These are phyloP conservation scores for Cornus florida DNA, from an alignment of 148 eudicot genomes.

Conservation along the genomic window DNA sequence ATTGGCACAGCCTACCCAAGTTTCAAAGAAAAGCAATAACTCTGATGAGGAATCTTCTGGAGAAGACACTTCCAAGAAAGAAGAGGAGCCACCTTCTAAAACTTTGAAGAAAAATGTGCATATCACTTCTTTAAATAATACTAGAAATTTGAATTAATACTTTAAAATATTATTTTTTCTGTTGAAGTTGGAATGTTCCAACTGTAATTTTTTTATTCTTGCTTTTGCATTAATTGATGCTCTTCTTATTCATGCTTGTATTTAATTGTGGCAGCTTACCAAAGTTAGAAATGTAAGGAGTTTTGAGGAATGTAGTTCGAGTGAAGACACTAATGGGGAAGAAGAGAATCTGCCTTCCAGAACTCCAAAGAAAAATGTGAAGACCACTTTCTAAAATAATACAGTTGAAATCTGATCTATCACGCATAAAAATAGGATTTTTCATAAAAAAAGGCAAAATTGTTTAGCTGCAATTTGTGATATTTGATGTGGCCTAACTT, in stretches of 20 bases:
- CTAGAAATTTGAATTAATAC: neutral
- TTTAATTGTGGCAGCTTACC: neutral
- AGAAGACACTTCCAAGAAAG: conserved; percentile 45
- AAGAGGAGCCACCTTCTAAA: conserved; percentile 36
- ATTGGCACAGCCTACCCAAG: no score
- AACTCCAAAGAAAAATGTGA: conserved; percentile 46
- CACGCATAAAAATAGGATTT: no score
- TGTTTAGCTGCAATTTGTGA: no score
- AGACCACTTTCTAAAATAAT: neutral
- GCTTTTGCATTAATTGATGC: no score
- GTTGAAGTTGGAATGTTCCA: no score
- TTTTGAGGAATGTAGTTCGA: conserved; percentile 37
- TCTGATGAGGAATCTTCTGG: conserved; percentile 41
- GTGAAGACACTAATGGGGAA: conserved; percentile 44
- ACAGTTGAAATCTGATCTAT: no score
- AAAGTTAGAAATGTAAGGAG: neutral
- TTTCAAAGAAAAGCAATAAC: conserved; percentile 16
- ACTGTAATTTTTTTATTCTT: neutral
- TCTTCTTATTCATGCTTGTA: no score
- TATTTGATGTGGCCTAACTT: no score
- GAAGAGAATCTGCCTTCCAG: conserved; percentile 37
- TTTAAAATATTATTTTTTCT: no score
- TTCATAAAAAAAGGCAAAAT: no score
- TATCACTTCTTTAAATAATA: neutral
- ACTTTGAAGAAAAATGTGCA: conserved; percentile 45